Evolutionary conservation across 2,329 filamentous ascomycete genomes (phyloP).

Genomic region (Cyclaneusma minus): DNA sequence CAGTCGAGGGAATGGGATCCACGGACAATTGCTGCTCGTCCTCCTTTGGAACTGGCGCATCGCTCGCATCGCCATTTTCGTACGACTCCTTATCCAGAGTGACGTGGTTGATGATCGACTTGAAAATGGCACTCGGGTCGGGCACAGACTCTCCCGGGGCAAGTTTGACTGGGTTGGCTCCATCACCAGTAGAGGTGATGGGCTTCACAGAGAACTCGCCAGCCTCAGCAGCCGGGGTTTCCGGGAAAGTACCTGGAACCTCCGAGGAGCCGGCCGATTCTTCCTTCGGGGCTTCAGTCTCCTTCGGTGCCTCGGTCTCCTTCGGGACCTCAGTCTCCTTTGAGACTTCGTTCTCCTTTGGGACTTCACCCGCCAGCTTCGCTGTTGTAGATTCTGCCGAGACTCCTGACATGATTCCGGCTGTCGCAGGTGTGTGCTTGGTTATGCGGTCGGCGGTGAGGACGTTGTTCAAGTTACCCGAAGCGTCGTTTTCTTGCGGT

Average conservation of each 20-base stretch:
- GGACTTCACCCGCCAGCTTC: conserved; percentile 49
- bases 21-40: conserved; percentile 29
- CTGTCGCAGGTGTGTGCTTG: conserved; percentile 26
- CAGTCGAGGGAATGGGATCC: conserved; percentile 46
- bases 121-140: conserved; percentile 43
- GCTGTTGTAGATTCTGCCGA: conserved; percentile 59
- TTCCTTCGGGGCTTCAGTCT: no score
- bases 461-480: conserved; percentile 87
- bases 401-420: conserved; percentile 46
- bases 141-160: conserved; percentile 67
- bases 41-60: conserved; percentile 16
- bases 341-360: conserved; percentile 46
- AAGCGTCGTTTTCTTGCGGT: conserved; percentile 67
- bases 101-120: conserved; percentile 39
- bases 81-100: conserved; percentile 77
- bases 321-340: conserved; percentile 19
- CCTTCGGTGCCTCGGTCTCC: no score
- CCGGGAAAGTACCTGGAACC: conserved; percentile 55
- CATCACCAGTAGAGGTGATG: conserved; percentile 1
- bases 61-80: conserved; percentile 48
- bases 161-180: conserved; percentile 58
- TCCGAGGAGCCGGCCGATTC: conserved; percentile 26
- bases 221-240: conserved; percentile 42
- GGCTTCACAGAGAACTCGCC: conserved; percentile 18
- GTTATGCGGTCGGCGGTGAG: conserved; percentile 59